Conservation (phyloP, 1,284 basidiomycete genomes). For the Ustilago crameri region DNA sequence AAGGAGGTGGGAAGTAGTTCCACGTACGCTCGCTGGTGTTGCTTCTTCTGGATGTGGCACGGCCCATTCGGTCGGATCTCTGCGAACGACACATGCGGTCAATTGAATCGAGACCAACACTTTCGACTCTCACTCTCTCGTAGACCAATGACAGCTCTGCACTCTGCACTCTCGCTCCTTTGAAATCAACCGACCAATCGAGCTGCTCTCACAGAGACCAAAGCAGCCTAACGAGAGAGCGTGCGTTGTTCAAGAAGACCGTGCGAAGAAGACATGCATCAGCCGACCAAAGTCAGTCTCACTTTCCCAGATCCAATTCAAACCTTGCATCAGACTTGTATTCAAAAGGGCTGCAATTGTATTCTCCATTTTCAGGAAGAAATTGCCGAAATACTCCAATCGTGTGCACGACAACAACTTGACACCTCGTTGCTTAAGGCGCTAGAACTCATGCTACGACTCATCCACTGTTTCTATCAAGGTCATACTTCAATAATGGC, state of each 20-base stretch:
- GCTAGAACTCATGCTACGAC: too few species aligned
- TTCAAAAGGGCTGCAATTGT: slow-evolving; percentile 1
- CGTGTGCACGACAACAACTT: too few species aligned
- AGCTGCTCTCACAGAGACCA: neutral
- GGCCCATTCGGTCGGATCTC: slow-evolving; percentile 17
- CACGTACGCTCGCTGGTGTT: neutral
- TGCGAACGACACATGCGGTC: too few species aligned
- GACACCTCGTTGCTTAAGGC: too few species aligned
- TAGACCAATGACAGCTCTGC: slow-evolving; percentile 5
- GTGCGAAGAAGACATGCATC: slow-evolving; percentile 28
- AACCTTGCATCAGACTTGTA: slow-evolving; percentile 1
- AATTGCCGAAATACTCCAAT: too few species aligned
- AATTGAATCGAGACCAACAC: slow-evolving; percentile 21
- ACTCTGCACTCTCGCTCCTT: neutral
- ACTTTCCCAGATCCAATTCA: slow-evolving; percentile 4
- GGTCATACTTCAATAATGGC: too few species aligned
- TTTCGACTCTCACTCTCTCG: neutral
- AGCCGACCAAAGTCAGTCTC: slow-evolving; percentile 20
- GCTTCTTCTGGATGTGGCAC: neutral
- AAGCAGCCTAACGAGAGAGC: neutral
- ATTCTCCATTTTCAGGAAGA: too few species aligned
- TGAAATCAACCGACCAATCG: slow-evolving; percentile 10
- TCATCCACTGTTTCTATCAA: too few species aligned
- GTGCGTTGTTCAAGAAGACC: slow-evolving; percentile 4
- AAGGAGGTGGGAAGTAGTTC: neutral